A percentile compares a stretch with the other conserved stretches of the same genome.
These are phyloP conservation scores for Simplicillium aogashimaense DNA, from an alignment of 2,329 filamentous ascomycete genomes.

Conservation along the genomic window DNA sequence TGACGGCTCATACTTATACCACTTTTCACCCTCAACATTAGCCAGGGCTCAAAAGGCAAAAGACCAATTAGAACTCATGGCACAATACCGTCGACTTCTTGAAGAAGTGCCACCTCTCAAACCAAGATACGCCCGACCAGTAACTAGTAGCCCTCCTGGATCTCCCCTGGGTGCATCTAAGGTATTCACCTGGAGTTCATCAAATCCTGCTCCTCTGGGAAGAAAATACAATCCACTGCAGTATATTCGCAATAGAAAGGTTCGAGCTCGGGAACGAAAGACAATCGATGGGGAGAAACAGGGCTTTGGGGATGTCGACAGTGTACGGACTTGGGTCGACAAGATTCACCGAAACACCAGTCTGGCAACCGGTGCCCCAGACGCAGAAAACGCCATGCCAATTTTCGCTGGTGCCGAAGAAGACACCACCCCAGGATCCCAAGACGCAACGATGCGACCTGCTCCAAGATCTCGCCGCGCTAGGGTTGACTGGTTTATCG, in stretches of 20 bases:
- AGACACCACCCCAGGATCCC: constrained; percentile 28
- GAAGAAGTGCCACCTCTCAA: constrained; percentile 67
- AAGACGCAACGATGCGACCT: constrained; percentile 30
- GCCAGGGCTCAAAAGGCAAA: constrained; percentile 77
- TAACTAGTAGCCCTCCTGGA: constrained; percentile 29
- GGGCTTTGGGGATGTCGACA: constrained; percentile 65
- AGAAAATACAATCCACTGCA: constrained; percentile 86
- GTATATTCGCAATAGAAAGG: constrained; percentile 81
- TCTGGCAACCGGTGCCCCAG: constrained; percentile 9
- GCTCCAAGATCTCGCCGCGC: constrained; percentile 57
- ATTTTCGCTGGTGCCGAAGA: constrained; percentile 36
- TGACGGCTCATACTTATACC: constrained; percentile 45
- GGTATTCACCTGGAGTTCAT: constrained; percentile 5
- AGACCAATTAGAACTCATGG: constrained; percentile 74
- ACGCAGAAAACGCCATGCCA: constrained; percentile 24
- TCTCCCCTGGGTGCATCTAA: constrained; percentile 22
- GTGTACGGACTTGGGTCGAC: constrained; percentile 70
- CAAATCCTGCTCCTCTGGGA: constrained; percentile 32
- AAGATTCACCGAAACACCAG: constrained; percentile 35
- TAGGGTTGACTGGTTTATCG: constrained; percentile 75
- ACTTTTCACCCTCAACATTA: constrained; percentile 71
- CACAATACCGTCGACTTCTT: constrained; percentile 75
- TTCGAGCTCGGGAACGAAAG: constrained; percentile 68
- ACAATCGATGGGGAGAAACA: constrained; percentile 64
- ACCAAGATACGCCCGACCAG: constrained; percentile 23